Conservation (phyloP, 2,329 filamentous ascomycete genomes). For the Orbilia oligospora region DNA sequence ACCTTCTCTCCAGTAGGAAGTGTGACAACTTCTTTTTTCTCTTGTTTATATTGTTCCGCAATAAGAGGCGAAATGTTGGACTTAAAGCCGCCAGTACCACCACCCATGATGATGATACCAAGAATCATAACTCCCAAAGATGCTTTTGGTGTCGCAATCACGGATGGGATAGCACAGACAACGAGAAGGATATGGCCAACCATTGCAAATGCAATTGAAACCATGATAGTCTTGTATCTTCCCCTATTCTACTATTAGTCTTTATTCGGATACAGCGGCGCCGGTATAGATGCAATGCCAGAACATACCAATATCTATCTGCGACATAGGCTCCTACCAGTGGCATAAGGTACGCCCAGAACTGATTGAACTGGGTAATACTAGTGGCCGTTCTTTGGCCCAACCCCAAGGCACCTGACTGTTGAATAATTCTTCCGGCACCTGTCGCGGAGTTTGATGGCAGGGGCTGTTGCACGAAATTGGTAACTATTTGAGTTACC, state of each 20-base stretch:
- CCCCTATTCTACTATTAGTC: slow-evolving; percentile 70
- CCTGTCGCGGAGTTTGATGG: slow-evolving; percentile 73
- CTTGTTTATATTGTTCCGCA: slow-evolving; percentile 65
- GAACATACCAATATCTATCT: slow-evolving; percentile 58
- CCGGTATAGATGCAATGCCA: slow-evolving; percentile 68
- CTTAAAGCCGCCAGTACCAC: slow-evolving; percentile 69
- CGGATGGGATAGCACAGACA: slow-evolving; percentile 68
- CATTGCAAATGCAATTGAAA: slow-evolving; percentile 69
- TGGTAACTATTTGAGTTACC: slow-evolving; percentile 69
- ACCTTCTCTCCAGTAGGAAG: slow-evolving; percentile 65
- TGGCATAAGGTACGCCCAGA: slow-evolving; percentile 74
- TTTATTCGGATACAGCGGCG: slow-evolving; percentile 67
- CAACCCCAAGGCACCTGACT: slow-evolving; percentile 73
- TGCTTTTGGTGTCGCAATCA: slow-evolving; percentile 66
- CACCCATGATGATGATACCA: slow-evolving; percentile 69
- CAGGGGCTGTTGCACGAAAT: slow-evolving; percentile 74
- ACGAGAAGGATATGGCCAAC: slow-evolving; percentile 73
- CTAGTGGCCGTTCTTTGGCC: slow-evolving; percentile 73
- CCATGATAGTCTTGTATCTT: slow-evolving; percentile 75
- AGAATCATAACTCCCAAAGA: slow-evolving; percentile 72
- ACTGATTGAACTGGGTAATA: slow-evolving; percentile 73
- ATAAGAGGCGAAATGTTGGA: slow-evolving; percentile 66
- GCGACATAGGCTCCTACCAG: slow-evolving; percentile 42
- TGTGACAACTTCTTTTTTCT: slow-evolving; percentile 63
- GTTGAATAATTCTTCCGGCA: slow-evolving; percentile 67